Conservation (phyloP, 257 asterid species). For the Salvia splendens region DNA sequence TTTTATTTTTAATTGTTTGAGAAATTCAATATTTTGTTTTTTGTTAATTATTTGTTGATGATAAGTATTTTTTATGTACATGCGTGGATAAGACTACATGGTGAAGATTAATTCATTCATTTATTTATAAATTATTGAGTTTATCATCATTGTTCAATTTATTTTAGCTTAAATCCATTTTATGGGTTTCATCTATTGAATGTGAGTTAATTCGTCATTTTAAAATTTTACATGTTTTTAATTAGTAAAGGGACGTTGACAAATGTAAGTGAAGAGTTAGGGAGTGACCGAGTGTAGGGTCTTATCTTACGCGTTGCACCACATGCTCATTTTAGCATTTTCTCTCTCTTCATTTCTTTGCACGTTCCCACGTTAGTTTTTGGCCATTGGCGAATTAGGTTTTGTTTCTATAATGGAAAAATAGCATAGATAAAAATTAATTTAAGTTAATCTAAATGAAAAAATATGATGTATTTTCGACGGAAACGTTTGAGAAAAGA, state of each 20-base stretch:
- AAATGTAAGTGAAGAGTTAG: no score
- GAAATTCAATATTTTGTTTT: not conserved
- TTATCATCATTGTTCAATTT: not conserved
- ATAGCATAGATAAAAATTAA: not conserved
- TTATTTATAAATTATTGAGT: not conserved
- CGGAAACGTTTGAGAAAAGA: no score
- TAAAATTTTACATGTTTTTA: not conserved
- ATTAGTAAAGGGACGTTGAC: no score
- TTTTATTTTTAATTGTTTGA: not conserved
- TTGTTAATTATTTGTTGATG: constrained; percentile 3
- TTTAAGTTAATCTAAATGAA: no score
- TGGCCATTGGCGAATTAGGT: not conserved
- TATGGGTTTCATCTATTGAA: no score
- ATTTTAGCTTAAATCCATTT: not conserved
- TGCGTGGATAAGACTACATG: not conserved
- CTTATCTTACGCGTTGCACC: not conserved
- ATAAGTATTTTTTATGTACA: not conserved
- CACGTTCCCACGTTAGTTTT: not conserved
- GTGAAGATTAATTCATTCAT: not conserved
- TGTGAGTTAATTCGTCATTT: not conserved
- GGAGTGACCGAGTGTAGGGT: not conserved
- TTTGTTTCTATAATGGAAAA: not conserved
- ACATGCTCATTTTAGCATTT: not conserved
- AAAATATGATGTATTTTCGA: no score
- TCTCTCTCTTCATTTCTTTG: constrained; percentile 6